phyloP scores from a whole-genome alignment of 2,329 filamentous ascomycete species.

The Hirsutella thompsonii region DNA sequence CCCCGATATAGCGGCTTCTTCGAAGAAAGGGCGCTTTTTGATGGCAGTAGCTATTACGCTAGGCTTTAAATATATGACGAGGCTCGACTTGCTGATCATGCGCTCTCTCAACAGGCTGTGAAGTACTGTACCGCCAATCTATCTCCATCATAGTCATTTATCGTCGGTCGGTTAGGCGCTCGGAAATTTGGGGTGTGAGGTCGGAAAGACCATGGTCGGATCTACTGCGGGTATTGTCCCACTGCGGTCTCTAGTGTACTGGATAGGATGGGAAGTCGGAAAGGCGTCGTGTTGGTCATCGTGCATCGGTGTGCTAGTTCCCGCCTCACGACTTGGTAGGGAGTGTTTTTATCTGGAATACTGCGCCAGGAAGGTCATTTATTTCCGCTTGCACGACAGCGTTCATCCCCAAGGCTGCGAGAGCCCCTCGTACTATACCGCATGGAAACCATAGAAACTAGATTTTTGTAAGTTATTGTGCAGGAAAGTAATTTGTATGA shows the following conservation, averaged over 20 bases:
- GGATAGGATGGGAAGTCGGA: not conserved
- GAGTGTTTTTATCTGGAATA: slow-evolving; percentile 90
- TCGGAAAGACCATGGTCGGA: not conserved
- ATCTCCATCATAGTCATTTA: not conserved
- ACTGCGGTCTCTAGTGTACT: not conserved
- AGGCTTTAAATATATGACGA: slow-evolving; percentile 21
- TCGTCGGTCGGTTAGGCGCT: not conserved
- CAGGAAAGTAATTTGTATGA: not conserved
- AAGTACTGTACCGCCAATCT: slow-evolving; percentile 11
- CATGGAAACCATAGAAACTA: slow-evolving; percentile 94
- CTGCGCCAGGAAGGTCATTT: slow-evolving; percentile 71
- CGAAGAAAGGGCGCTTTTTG: slow-evolving; percentile 11
- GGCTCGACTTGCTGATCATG: slow-evolving; percentile 22
- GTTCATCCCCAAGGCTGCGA: slow-evolving; percentile 82
- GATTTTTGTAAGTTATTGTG: slow-evolving; percentile 3
- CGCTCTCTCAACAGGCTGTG: slow-evolving; percentile 23
- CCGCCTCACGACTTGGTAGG: slow-evolving; percentile 45
- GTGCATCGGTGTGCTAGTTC: not conserved
- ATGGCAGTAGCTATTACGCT: slow-evolving; percentile 19
- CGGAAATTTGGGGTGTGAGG: not conserved
- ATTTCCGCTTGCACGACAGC: slow-evolving; percentile 88
- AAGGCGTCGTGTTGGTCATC: not conserved
- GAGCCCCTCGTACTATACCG: slow-evolving; percentile 79
- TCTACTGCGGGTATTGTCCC: not conserved
- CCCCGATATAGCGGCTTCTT: slow-evolving; percentile 13